Evolutionary conservation across 495 filamentous ascomycete genomes (phyloP).

Genomic region (Neurospora sp.): DNA sequence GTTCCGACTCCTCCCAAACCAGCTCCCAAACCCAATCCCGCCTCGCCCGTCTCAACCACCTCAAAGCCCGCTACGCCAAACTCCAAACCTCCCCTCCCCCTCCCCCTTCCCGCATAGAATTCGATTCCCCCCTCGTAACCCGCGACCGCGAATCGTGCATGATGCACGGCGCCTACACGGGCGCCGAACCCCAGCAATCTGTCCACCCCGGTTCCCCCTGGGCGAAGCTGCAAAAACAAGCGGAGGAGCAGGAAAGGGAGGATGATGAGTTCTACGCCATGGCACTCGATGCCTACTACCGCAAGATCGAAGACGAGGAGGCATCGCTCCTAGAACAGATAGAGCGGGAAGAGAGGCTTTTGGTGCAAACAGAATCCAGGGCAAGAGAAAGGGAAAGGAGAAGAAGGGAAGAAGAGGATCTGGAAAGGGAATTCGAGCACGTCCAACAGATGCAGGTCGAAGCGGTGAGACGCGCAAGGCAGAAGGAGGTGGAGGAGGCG

Average conservation of each 20-base stretch:
- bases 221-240: not conserved
- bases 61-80: not conserved
- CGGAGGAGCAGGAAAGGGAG: accelerated
- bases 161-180: not conserved
- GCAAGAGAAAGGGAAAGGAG: too few relatives aligned
- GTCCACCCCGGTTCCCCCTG: not conserved
- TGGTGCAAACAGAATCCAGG: accelerated
- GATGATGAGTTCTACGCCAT: not conserved
- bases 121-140: not conserved
- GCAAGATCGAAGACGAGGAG: not conserved
- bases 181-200: not conserved
- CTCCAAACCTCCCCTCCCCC: not conserved
- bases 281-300: not conserved
- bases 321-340: not conserved
- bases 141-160: not conserved
- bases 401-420: not conserved
- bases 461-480: not conserved
- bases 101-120: not conserved
- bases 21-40: too few relatives aligned
- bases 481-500: too few relatives aligned
- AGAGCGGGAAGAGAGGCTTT: not conserved
- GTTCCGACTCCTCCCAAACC: too few relatives aligned
- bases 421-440: not conserved
- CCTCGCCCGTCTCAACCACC: not conserved
- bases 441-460: not conserved